Percentiles rank a stretch among this genome's conserved stretches.
Evolutionary conservation across 2,329 filamentous ascomycete genomes (phyloP).

Genomic region (Truncatella angustata): DNA sequence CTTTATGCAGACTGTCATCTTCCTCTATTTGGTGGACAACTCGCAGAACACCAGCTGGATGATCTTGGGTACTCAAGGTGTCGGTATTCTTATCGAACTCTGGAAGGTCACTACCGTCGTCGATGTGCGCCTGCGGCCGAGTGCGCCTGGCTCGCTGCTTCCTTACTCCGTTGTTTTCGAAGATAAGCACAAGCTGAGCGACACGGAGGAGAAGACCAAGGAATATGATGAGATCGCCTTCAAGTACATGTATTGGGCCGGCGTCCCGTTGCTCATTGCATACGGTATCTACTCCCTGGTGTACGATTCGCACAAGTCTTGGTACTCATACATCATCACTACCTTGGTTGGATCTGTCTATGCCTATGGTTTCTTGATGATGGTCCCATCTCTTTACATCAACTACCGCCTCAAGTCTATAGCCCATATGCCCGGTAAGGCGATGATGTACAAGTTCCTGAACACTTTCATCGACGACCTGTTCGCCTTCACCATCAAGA

Average conservation of each 20-base stretch:
- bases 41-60: constrained; percentile 98
- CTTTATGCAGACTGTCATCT: constrained; percentile 94
- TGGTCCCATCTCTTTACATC: constrained; percentile 97
- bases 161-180: constrained; percentile 85
- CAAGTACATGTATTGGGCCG: constrained; percentile 91
- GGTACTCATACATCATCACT: constrained; percentile 95
- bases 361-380: constrained; percentile 98
- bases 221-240: constrained; percentile 98
- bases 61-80: constrained; percentile 90
- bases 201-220: constrained; percentile 96
- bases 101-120: constrained; percentile 99
- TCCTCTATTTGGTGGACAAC: constrained; percentile 96
- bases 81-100: constrained; percentile 67
- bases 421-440: constrained; percentile 93
- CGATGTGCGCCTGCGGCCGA: constrained; percentile 75
- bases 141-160: constrained; percentile 65
- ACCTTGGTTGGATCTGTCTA: constrained; percentile 96
- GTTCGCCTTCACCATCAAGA: constrained; percentile 99
- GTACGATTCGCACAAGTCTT: constrained; percentile 95
- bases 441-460: constrained; percentile 97
- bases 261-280: constrained; percentile 82
- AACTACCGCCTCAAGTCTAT: constrained; percentile 96
- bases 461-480: constrained; percentile 99
- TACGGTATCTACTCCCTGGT: constrained; percentile 90
- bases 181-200: constrained; percentile 93